Conservation (phyloP, 2,329 filamentous ascomycete genomes). For the Diatrype stigma region DNA sequence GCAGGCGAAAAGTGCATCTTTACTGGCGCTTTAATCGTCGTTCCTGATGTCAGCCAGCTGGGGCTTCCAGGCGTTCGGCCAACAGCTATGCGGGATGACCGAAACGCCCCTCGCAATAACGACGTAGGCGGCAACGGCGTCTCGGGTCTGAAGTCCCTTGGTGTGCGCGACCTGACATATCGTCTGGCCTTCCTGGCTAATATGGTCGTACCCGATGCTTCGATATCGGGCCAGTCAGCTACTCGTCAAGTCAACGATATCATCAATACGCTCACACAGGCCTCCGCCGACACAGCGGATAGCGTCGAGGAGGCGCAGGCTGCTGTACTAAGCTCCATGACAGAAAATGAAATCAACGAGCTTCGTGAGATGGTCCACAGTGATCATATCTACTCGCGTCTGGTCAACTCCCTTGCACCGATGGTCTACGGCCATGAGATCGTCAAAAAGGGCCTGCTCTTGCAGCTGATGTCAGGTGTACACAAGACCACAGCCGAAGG, state of each 20-base stretch:
- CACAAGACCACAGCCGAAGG: conserved; percentile 88
- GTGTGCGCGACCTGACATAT: conserved; percentile 93
- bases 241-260: conserved; percentile 79
- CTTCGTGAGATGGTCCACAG: conserved; percentile 90
- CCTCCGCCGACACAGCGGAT: conserved; percentile 62
- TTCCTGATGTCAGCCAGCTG: conserved; percentile 93
- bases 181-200: conserved; percentile 93
- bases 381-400: conserved; percentile 87
- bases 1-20: conserved; percentile 98
- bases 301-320: conserved; percentile 83
- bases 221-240: conserved; percentile 70
- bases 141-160: conserved; percentile 82
- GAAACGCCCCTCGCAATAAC: conserved; percentile 64
- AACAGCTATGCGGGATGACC: conserved; percentile 79
- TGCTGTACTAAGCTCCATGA: conserved; percentile 81
- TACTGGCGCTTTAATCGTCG: conserved; percentile 91
- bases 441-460: conserved; percentile 91
- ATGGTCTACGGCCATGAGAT: conserved; percentile 98
- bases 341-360: conserved; percentile 82
- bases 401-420: conserved; percentile 91
- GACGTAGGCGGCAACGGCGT: conserved; percentile 84
- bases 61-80: conserved; percentile 81
- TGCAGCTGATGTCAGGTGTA: conserved; percentile 95
- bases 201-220: conserved; percentile 89
- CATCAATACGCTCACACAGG: conserved; percentile 75